Conservation (phyloP, 73 alveolate genomes). For the Paramecium biaurelia region DNA sequence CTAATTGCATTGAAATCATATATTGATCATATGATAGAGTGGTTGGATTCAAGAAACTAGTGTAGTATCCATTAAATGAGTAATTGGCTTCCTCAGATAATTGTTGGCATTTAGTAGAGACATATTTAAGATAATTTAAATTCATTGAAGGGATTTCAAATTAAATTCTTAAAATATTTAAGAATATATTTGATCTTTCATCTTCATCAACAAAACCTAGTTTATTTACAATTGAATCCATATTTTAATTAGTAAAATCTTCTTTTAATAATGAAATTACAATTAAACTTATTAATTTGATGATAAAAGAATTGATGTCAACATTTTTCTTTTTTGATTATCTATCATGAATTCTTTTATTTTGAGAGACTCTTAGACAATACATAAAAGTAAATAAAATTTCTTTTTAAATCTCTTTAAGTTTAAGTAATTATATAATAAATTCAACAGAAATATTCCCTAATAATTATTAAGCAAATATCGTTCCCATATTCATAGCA, state of each 20-base stretch:
- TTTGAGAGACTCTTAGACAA: slow-evolving; percentile 17
- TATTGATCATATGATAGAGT: slow-evolving; percentile 1
- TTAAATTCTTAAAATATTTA: neutral
- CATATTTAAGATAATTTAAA: neutral
- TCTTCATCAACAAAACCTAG: neutral
- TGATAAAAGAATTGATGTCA: neutral
- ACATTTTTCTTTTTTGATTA: neutral
- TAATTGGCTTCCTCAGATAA: neutral
- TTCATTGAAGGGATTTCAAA: slow-evolving; percentile 6
- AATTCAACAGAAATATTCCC: neutral
- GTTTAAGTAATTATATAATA: neutral
- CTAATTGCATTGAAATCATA: slow-evolving; percentile 3
- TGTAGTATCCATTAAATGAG: neutral
- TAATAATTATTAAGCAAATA: neutral
- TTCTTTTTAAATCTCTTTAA: neutral
- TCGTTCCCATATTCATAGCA: neutral
- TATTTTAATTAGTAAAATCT: neutral
- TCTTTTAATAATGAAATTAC: neutral
- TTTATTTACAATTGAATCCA: neutral
- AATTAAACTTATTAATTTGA: neutral
- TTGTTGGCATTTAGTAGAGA: neutral
- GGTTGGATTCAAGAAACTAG: neutral
- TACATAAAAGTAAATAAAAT: neutral
- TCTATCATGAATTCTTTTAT: slow-evolving; percentile 13
- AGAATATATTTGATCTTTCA: neutral